Evolutionary conservation across 257 asterid genomes (phyloP).

Genomic region (Petunia secreta): DNA sequence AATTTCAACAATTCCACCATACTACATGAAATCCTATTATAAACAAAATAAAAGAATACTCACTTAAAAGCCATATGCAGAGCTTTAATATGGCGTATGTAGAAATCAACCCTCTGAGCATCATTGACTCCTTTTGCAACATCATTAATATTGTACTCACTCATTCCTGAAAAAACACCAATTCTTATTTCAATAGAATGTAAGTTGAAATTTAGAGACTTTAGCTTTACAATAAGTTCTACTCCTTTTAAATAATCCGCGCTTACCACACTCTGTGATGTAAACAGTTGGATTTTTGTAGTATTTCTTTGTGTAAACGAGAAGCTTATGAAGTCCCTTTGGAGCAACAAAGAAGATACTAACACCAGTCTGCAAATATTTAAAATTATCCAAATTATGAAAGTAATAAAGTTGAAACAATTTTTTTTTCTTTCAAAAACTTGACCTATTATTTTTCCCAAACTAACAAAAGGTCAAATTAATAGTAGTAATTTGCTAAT

Average conservation of each 20-base stretch:
- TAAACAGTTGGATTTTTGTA: conserved; percentile 23
- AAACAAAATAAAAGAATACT: background rate
- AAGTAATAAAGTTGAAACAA: background rate
- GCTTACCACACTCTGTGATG: conserved; percentile 19
- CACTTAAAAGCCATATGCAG: conserved; percentile 2
- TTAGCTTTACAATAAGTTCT: background rate
- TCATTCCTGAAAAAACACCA: background rate
- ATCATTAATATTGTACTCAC: background rate
- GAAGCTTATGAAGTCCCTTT: conserved; percentile 49
- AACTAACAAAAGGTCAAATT: background rate
- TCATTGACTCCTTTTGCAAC: conserved; percentile 18
- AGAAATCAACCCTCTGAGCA: conserved; percentile 19
- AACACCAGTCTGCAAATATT: conserved; percentile 46
- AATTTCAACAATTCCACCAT: too few relatives aligned
- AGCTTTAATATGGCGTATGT: conserved; percentile 16
- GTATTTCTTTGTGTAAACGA: conserved; percentile 13
- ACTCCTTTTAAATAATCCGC: background rate
- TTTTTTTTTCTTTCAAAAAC: background rate
- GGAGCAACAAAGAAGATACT: conserved; percentile 41
- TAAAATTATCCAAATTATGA: background rate
- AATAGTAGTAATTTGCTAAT: background rate
- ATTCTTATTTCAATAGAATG: background rate
- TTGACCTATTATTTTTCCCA: background rate
- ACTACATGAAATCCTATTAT: background rate
- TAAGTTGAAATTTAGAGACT: background rate